These are phyloP conservation scores for Neurospora sp. DNA, from an alignment of 495 filamentous ascomycete genomes.

Conservation along the genomic window DNA sequence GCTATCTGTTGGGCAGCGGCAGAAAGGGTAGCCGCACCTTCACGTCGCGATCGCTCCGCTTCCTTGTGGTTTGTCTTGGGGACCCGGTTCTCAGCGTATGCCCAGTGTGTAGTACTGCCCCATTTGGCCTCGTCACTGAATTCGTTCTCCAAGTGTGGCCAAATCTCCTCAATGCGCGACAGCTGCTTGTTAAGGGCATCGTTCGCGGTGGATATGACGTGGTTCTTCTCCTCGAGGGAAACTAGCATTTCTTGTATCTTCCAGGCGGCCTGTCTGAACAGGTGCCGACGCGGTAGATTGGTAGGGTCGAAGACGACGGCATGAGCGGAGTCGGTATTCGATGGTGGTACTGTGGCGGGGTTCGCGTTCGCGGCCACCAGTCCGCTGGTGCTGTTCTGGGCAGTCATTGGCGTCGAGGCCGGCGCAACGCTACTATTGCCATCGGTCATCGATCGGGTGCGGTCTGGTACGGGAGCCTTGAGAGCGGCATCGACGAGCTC, in stretches of 20 bases:
- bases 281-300: slow-evolving; percentile 49
- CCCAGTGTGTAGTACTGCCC: slow-evolving; percentile 90
- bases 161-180: slow-evolving; percentile 70
- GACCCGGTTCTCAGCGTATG: slow-evolving; percentile 76
- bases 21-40: slow-evolving; percentile 60
- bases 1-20: slow-evolving; percentile 63
- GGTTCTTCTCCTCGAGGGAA: slow-evolving; percentile 91
- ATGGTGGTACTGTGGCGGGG: slow-evolving; percentile 15
- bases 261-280: slow-evolving; percentile 49
- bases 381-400: slow-evolving; percentile 34
- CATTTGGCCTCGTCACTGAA: slow-evolving; percentile 90
- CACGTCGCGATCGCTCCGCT: slow-evolving; percentile 64
- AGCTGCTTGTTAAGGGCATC: slow-evolving; percentile 83
- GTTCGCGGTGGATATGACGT: slow-evolving; percentile 81
- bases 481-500: slow-evolving; percentile 59
- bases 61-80: slow-evolving; percentile 48
- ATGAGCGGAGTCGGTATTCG: slow-evolving; percentile 28
- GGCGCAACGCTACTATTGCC: slow-evolving; percentile 31
- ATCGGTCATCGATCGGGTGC: slow-evolving; percentile 29
- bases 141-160: slow-evolving; percentile 72
- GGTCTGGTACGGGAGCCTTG: slow-evolving; percentile 43
- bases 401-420: slow-evolving; percentile 33
- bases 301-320: slow-evolving; percentile 34
- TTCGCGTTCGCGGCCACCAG: slow-evolving; percentile 15
- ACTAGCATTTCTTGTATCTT: slow-evolving; percentile 68